These are phyloP conservation scores for Vanilla planifolia DNA, from an alignment of 106 monocot genomes.

Conservation along the genomic window DNA sequence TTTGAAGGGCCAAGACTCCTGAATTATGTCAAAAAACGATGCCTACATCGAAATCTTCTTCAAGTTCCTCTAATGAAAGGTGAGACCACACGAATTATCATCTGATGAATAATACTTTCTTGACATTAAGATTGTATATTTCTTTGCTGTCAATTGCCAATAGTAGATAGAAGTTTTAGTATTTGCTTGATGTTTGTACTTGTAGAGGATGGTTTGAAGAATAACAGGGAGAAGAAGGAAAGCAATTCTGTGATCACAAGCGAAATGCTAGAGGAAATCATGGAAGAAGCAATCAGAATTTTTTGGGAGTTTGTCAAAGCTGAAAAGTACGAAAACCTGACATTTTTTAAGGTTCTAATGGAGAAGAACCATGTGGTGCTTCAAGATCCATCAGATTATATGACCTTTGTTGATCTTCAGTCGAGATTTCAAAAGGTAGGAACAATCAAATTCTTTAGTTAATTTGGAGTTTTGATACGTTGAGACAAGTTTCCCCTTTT, in stretches of 20 bases:
- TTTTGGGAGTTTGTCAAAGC: constrained; percentile 84
- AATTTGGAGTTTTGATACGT: no score
- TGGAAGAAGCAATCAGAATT: constrained; percentile 53
- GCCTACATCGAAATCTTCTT: constrained; percentile 45
- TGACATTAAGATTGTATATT: neutral
- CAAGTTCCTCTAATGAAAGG: constrained; percentile 83
- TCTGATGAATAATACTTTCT: neutral
- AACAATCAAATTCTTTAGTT: no score
- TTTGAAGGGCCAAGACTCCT: constrained; percentile 61
- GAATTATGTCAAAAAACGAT: constrained; percentile 55
- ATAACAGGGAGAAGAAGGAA: constrained; percentile 35
- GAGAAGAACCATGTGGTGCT: constrained; percentile 40
- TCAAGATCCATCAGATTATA: constrained; percentile 50
- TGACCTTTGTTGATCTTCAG: constrained; percentile 32
- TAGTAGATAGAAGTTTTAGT: neutral
- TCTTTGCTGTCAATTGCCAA: neutral
- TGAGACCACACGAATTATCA: neutral
- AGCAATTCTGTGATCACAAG: constrained; percentile 19
- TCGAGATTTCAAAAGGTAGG: constrained; percentile 57
- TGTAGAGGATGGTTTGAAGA: constrained; percentile 58
- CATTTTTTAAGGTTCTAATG: constrained; percentile 49
- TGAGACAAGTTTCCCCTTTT: no score
- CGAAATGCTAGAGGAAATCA: constrained; percentile 53
- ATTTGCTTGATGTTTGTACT: neutral
- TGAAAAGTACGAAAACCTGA: constrained; percentile 48